Evolutionary conservation across 2,329 filamentous ascomycete genomes (phyloP).

Genomic region (Nothophaeocryptopus gaeumannii): DNA sequence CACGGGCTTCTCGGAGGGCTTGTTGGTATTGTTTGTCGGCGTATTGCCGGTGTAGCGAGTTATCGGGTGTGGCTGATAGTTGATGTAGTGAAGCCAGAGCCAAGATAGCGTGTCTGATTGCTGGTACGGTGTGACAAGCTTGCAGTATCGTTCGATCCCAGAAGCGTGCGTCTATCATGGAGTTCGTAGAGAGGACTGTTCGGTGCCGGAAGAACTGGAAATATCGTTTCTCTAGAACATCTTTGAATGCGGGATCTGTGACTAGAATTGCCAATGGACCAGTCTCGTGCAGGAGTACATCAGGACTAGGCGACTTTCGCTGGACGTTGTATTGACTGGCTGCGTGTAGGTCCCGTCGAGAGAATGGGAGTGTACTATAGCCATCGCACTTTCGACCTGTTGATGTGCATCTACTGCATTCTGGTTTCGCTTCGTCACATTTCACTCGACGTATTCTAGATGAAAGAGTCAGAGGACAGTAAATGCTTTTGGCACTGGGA

Average conservation of each 20-base stretch:
- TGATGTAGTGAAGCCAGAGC: slow-evolving; percentile 25
- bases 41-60: not conserved
- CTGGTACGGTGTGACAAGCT: slow-evolving; percentile 24
- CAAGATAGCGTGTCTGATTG: slow-evolving; percentile 28
- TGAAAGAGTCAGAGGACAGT: not conserved
- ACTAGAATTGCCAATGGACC: not conserved
- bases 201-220: slow-evolving; percentile 27
- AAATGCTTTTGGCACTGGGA: not conserved
- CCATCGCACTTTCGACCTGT: slow-evolving; percentile 24
- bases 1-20: slow-evolving; percentile 2
- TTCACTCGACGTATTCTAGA: not conserved
- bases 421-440: slow-evolving; percentile 18
- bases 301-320: not conserved
- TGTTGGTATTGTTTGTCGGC: slow-evolving; percentile 5
- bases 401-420: slow-evolving; percentile 13
- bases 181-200: slow-evolving; percentile 15
- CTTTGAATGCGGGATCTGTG: slow-evolving; percentile 3
- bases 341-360: slow-evolving; percentile 5
- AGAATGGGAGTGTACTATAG: slow-evolving; percentile 10
- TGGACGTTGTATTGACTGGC: slow-evolving; percentile 1
- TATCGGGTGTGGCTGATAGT: slow-evolving; percentile 11
- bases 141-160: slow-evolving; percentile 29
- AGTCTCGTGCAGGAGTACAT: not conserved
- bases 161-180: slow-evolving; percentile 25
- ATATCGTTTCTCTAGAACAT: slow-evolving; percentile 4